Evolutionary conservation across 140 eudicot species (phyloP), one percentile per base, ranked within the genome.

Genomic region (Ambrosia hybrid): DNA sequence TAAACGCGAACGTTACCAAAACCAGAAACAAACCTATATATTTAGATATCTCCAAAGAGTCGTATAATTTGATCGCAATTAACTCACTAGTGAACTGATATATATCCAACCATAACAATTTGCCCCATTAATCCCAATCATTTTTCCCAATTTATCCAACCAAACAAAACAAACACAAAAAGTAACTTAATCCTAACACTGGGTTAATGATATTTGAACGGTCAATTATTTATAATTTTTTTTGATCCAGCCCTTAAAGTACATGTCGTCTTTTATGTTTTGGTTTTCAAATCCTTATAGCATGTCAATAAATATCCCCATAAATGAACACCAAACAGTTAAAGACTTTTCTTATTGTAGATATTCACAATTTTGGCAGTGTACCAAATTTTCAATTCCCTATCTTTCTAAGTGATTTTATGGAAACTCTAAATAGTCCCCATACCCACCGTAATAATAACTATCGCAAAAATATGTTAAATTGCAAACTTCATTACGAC

Each of bases 281-380:
- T 21, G 26, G 26, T 51, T 30, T 7, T 9, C 1, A 11, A 45
- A 17, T 10, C 12, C 14, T 17, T 3, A 48, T 34, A 36, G 1
- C 9, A 51, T 10, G 16, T 63, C 11, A 70, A 13, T 55, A 55
- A 70, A 70, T 55, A 52, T 21, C 65, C 66, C 39, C 72, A 52
- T 65, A 74, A 74, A 74, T 74, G 78, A 74, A 64, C 52, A 16
- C 78, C 72, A 64, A 53, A 74, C 78, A 74, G 36, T 12, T 7
- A 63, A 59, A 52, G 78, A 74, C 72, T 74, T 73, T 51, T 26
- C 34, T 62, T 51, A 17, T 49, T 11, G 65, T 73, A 43, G 57
- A 38, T 36, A 34, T 73, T 73, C 65, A 73, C 71, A 43, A 65
- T 74, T 51, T 52, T 9, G 78, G 78, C 65, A 65, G 46, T 30